phyloP scores from a whole-genome alignment of 2,329 filamentous ascomycete genomes.

The Raffaelea ambrosiae region DNA sequence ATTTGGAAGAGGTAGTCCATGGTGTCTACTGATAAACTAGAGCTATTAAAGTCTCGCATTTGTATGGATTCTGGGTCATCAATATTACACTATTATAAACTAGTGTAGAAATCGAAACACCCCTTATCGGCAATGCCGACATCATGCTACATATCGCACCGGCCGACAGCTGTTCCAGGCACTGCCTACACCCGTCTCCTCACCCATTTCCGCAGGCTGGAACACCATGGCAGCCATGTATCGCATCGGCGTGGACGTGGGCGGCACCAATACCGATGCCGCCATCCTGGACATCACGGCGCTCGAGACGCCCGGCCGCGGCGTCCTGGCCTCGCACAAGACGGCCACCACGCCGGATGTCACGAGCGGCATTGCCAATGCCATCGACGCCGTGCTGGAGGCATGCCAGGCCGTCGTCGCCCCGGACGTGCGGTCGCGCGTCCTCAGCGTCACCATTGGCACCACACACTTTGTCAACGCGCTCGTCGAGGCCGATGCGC shows the following conservation, averaged over 20 bases:
- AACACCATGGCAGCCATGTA: background rate
- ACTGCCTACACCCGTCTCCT: too few species aligned
- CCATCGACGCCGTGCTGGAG: conserved; percentile 10
- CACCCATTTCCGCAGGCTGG: too few species aligned
- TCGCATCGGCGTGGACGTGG: conserved; percentile 37
- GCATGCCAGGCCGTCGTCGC: conserved; percentile 1
- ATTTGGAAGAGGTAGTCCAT: too few species aligned
- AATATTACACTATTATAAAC: too few species aligned
- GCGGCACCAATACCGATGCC: conserved; percentile 44
- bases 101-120: too few species aligned
- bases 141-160: too few species aligned
- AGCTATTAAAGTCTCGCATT: too few species aligned
- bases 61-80: too few species aligned
- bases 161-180: too few species aligned
- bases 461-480: conserved; percentile 17
- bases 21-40: too few species aligned
- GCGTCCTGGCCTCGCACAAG: conserved; percentile 41
- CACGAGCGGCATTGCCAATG: conserved; percentile 11
- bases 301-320: conserved; percentile 24
- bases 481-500: conserved; percentile 14
- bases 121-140: too few species aligned
- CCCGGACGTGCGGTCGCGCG: conserved; percentile 7
- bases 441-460: conserved; percentile 14
- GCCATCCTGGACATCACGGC: conserved; percentile 36
- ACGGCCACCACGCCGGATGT: conserved; percentile 25